These are phyloP conservation scores for Infundibulicybe gibba DNA, from an alignment of 768 basidiomycete genomes.

Conservation along the genomic window DNA sequence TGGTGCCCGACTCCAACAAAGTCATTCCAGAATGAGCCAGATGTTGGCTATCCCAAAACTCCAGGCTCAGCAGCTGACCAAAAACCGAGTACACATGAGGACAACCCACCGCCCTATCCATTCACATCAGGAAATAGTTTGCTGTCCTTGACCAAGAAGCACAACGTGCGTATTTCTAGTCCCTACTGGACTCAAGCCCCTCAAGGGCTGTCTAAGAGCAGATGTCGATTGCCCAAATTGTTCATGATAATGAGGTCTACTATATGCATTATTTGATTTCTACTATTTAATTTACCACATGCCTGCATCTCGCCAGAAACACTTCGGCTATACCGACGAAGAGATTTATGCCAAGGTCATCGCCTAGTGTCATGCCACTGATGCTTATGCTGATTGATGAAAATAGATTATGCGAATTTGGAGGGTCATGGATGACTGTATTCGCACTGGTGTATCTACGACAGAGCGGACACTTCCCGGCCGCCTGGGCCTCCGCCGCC, in stretches of 20 bases:
- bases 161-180: conserved; percentile 60
- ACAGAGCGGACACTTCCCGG: conserved; percentile 82
- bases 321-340: conserved; percentile 71
- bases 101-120: conserved; percentile 72
- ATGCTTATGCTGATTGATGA: background rate
- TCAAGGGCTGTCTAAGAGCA: conserved; percentile 21
- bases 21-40: conserved; percentile 39
- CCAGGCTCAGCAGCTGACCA: no score
- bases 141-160: conserved; percentile 68
- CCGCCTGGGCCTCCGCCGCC: conserved; percentile 70
- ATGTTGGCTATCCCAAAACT: conserved; percentile 1
- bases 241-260: conserved; percentile 82
- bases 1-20: conserved; percentile 72
- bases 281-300: background rate
- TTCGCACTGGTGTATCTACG: conserved; percentile 79
- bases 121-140: conserved; percentile 77
- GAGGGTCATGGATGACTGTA: conserved; percentile 92
- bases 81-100: conserved; percentile 14
- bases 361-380: conserved; percentile 1
- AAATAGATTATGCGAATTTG: conserved; percentile 72
- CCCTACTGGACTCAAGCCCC: conserved; percentile 4
- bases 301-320: conserved; percentile 26
- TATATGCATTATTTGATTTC: background rate
- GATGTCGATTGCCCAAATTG: conserved; percentile 93
- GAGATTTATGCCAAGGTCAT: conserved; percentile 72